These are phyloP conservation scores for Leccinum disarticulatum DNA, from an alignment of 768 basidiomycete species.

Conservation along the genomic window DNA sequence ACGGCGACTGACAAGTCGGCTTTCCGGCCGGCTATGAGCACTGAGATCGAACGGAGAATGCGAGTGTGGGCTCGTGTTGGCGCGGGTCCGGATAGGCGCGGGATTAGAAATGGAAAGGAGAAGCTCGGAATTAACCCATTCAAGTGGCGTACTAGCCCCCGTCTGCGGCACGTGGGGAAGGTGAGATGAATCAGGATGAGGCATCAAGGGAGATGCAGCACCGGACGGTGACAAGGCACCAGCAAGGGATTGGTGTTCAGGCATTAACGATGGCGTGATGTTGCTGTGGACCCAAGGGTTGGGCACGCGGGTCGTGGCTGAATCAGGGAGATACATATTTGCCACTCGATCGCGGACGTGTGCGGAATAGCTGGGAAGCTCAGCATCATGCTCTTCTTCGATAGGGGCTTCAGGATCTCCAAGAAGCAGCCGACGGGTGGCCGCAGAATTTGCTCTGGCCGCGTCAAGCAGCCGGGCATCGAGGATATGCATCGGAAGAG, in stretches of 20 bases:
- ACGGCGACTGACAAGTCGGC: slow-evolving; percentile 33
- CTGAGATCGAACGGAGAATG: slow-evolving; percentile 26
- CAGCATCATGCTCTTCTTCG: slow-evolving; percentile 59
- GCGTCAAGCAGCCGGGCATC: slow-evolving; percentile 73
- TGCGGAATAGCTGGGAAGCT: slow-evolving; percentile 85
- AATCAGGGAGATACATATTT: slow-evolving; percentile 68
- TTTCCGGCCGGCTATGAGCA: slow-evolving; percentile 25
- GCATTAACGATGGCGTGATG: slow-evolving; percentile 37
- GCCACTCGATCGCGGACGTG: slow-evolving; percentile 91
- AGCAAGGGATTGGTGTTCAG: slow-evolving; percentile 18
- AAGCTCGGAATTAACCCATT: slow-evolving; percentile 86
- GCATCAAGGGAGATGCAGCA: slow-evolving; percentile 40
- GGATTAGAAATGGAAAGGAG: slow-evolving; percentile 58
- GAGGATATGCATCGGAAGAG: slow-evolving; percentile 84
- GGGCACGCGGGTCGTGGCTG: slow-evolving; percentile 58
- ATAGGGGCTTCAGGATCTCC: slow-evolving; percentile 37
- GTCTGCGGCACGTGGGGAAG: slow-evolving; percentile 45
- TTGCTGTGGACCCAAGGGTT: slow-evolving; percentile 59
- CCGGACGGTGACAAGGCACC: slow-evolving; percentile 32
- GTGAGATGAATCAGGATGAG: slow-evolving; percentile 30
- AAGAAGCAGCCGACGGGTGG: slow-evolving; percentile 59
- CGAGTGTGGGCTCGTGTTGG: slow-evolving; percentile 16
- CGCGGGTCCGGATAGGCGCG: slow-evolving; percentile 24
- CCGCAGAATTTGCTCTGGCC: slow-evolving; percentile 67
- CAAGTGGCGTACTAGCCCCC: slow-evolving; percentile 49